These are phyloP conservation scores for Penicillium verhagenii DNA, from an alignment of 495 filamentous ascomycete genomes.

Conservation along the genomic window DNA sequence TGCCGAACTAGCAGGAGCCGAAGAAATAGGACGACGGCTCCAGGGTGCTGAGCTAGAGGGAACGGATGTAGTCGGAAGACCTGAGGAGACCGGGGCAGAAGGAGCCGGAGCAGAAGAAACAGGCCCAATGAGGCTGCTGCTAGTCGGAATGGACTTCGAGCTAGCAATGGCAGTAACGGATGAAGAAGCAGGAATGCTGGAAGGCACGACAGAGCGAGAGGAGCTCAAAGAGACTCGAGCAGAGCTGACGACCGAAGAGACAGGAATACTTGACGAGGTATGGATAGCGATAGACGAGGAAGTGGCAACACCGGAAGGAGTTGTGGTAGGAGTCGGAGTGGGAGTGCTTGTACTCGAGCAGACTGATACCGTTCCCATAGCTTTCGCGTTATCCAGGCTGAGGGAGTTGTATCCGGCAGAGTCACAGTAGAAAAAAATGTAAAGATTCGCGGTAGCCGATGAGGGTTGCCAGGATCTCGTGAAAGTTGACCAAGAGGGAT, in stretches of 20 bases:
- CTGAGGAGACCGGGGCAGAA: no score
- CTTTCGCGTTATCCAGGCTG: neutral
- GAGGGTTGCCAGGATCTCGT: no score
- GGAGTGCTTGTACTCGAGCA: neutral
- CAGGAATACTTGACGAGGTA: neutral
- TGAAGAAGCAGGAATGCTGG: no score
- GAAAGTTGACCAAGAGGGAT: no score
- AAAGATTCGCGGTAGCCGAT: no score
- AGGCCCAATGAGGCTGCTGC: neutral
- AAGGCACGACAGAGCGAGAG: no score
- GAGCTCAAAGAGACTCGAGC: no score
- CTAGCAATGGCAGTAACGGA: no score
- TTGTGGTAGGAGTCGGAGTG: neutral
- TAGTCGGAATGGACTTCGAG: neutral
- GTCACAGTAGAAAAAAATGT: no score
- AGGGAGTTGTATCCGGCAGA: neutral
- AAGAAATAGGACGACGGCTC: neutral
- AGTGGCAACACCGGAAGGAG: no score
- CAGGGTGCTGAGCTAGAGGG: neutral
- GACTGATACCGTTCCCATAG: neutral
- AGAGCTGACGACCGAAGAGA: neutral
- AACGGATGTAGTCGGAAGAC: neutral
- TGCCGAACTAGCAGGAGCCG: neutral
- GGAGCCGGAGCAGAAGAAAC: no score
- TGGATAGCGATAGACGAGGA: no score